Evolutionary conservation across 495 filamentous ascomycete species (phyloP), one percentile per base, ranked within the genome.

Genomic region (Aspergillus affinis): DNA sequence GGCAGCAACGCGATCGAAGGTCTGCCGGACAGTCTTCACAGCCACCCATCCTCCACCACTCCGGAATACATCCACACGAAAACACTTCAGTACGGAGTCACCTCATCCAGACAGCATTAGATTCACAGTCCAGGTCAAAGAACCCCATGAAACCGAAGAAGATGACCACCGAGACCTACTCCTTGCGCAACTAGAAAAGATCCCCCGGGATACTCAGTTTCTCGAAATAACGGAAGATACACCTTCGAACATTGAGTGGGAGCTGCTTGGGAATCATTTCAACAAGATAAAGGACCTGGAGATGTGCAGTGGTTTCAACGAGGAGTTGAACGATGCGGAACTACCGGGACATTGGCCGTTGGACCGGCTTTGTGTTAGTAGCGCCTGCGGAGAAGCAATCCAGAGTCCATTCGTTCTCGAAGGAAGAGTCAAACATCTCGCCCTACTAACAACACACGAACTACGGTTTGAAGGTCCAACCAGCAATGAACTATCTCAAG

Each of bases 311-410:
- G 66, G 66, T 0, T 65, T 57, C 32, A 54, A 68, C n/a, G 70
- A 70, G 55, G 48, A 67, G 0, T 58, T 71, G 1, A 69, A 68
- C 27, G 68, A 73, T 23, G 53, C 52, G 29, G 41, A 62, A 4
- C 57, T 73, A 20, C 70, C 70, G 12, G 23, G 52, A 13, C 70
- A 73, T 27, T 71, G 70, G 70, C 65, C 64, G 5, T 32, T 71
- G 0, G 44, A 64, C 20, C 61, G 62, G 12, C 57, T 69, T 15
- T 4, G 48, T 15, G 12, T 73, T 4, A 48, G 47, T 8, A 30
- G 21, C 9, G 62, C 63, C 2, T 60, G 56, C 15, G 57, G 44
- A 15, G 65, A 66, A 17, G 46, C 68, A 3, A 21, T 66, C 27
- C 56, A 51, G n/a, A 68, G 32, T 17, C 66, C 66, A 0, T 63